Percentiles rank a stretch among this genome's conserved stretches.
Conservation (phyloP, 495 filamentous ascomycete species). For the Tuber borchii region DNA sequence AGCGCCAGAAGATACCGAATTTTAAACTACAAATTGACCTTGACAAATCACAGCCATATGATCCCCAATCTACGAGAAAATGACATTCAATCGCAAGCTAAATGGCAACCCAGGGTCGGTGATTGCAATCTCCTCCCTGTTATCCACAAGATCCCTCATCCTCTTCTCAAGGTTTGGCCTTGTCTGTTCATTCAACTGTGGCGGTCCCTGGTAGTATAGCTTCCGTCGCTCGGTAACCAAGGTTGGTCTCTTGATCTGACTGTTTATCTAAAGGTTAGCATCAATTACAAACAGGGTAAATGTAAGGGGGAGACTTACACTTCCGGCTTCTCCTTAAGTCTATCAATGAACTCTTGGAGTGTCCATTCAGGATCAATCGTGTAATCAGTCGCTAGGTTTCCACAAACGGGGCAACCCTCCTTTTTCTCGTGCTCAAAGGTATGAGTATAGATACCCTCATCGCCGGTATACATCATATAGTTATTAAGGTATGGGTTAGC, state of each 20-base stretch:
- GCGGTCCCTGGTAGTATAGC: slow-evolving; percentile 81
- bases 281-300: not conserved
- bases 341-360: slow-evolving; percentile 77
- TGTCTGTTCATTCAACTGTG: slow-evolving; percentile 72
- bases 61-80: slow-evolving; percentile 18
- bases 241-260: slow-evolving; percentile 79
- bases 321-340: slow-evolving; percentile 72
- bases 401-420: slow-evolving; percentile 89
- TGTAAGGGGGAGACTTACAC: slow-evolving; percentile 44
- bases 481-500: slow-evolving; percentile 78
- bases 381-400: slow-evolving; percentile 67
- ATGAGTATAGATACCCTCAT: slow-evolving; percentile 92
- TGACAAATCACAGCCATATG: not conserved
- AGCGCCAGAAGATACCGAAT: not conserved
- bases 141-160: slow-evolving; percentile 54
- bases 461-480: slow-evolving; percentile 99
- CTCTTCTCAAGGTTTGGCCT: slow-evolving; percentile 73
- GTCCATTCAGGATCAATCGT: slow-evolving; percentile 64
- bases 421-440: slow-evolving; percentile 92
- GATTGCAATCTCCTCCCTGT: slow-evolving; percentile 55
- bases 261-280: slow-evolving; percentile 11
- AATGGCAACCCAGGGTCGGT: slow-evolving; percentile 38
- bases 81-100: slow-evolving; percentile 34
- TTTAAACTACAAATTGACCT: not conserved
- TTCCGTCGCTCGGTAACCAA: slow-evolving; percentile 73